Evolutionary conservation across 192 early-diverging fungal genomes (phyloP).

Genomic region (Coemansia sp.): DNA sequence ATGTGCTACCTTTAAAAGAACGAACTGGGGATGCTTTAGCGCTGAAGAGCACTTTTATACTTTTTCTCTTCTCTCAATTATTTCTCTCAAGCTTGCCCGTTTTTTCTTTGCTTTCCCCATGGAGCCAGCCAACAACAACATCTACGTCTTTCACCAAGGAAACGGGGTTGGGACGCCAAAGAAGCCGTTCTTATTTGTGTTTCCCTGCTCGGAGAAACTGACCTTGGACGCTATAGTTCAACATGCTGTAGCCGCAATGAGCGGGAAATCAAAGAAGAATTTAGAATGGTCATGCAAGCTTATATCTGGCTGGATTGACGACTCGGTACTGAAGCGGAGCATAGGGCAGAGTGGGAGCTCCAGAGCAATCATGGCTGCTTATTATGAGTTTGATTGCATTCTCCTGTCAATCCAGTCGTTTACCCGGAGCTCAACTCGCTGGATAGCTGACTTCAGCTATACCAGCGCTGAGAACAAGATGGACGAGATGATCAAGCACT

Average conservation of each 20-base stretch:
- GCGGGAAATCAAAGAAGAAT: background rate
- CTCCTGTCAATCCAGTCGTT: background rate
- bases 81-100: no score
- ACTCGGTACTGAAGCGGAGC: background rate
- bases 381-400: background rate
- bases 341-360: background rate
- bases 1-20: no score
- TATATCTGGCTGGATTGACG: background rate
- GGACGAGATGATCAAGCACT: background rate
- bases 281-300: no score
- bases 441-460: background rate
- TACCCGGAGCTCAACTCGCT: background rate
- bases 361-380: background rate
- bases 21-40: no score
- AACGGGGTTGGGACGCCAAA: background rate
- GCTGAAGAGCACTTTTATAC: background rate
- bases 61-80: background rate
- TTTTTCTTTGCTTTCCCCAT: background rate
- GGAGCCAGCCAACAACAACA: background rate
- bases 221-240: background rate
- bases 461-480: background rate
- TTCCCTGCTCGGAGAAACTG: background rate
- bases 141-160: background rate
- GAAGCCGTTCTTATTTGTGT: background rate
- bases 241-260: background rate